Evolutionary conservation across 2,329 filamentous ascomycete genomes (phyloP).

Genomic region (Nannizzia gypsea): DNA sequence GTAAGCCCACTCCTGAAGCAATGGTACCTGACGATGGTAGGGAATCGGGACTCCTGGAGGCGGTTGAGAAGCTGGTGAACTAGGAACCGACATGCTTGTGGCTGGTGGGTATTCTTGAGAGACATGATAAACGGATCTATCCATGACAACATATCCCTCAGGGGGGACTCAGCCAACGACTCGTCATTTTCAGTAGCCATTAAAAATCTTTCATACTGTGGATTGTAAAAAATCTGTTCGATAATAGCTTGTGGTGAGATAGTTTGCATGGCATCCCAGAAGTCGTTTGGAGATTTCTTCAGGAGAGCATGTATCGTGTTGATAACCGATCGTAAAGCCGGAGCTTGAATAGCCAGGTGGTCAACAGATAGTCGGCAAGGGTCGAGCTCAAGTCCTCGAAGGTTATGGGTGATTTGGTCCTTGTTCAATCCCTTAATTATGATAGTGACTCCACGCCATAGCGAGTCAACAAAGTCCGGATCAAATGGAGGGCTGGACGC

Average conservation of each 20-base stretch:
- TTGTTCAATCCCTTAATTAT: conserved; percentile 65
- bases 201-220: conserved; percentile 48
- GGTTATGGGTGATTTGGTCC: conserved; percentile 61
- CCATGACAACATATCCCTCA: conserved; percentile 61
- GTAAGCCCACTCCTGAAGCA: conserved; percentile 37
- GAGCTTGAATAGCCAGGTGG: conserved; percentile 52
- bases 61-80: conserved; percentile 61
- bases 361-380: conserved; percentile 49
- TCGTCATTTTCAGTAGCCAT: conserved; percentile 44
- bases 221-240: conserved; percentile 71
- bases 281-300: conserved; percentile 62
- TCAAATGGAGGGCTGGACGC: conserved; percentile 46
- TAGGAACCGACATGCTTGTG: conserved; percentile 69
- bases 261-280: conserved; percentile 79
- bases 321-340: conserved; percentile 56
- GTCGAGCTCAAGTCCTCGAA: conserved; percentile 68
- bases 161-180: conserved; percentile 42
- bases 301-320: conserved; percentile 59
- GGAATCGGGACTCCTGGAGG: conserved; percentile 31
- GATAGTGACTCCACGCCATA: conserved; percentile 66
- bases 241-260: conserved; percentile 68
- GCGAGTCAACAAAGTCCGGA: conserved; percentile 49
- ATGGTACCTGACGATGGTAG: conserved; percentile 33
- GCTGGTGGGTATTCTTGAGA: conserved; percentile 61
- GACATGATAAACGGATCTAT: conserved; percentile 66